phyloP scores from a whole-genome alignment of 305 asterid species.

The Fraxinus dipetala region DNA sequence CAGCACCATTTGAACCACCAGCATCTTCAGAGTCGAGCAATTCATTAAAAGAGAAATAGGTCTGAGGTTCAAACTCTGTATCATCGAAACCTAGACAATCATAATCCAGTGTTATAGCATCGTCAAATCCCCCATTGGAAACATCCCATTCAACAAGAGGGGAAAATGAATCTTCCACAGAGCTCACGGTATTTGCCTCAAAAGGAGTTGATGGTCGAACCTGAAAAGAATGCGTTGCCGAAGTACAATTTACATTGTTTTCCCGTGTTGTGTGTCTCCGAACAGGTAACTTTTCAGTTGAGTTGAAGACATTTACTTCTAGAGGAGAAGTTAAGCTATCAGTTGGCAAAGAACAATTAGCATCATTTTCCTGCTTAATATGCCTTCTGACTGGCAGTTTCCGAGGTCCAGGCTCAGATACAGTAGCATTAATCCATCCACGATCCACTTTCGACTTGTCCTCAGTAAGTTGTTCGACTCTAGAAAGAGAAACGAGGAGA shows the following conservation, averaged over 20 bases:
- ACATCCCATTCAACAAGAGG: conserved; percentile 46
- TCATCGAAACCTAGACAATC: conserved; percentile 49
- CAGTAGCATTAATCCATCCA: conserved; percentile 31
- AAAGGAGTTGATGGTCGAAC: conserved; percentile 28
- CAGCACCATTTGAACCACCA: conserved; percentile 36
- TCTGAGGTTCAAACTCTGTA: conserved; percentile 88
- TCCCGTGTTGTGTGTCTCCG: conserved; percentile 57
- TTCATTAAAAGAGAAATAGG: conserved; percentile 88
- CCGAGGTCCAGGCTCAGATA: conserved; percentile 43
- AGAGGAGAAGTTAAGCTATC: conserved; percentile 22
- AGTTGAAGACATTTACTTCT: not conserved
- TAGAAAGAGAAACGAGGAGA: conserved; percentile 33
- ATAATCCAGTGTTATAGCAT: conserved; percentile 49
- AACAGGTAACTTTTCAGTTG: conserved; percentile 51
- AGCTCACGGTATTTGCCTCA: conserved; percentile 29
- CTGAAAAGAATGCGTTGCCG: conserved; percentile 35
- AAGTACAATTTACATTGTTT: conserved; percentile 27
- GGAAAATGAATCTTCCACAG: conserved; percentile 24
- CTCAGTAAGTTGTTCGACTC: conserved; percentile 35
- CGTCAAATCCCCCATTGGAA: conserved; percentile 45
- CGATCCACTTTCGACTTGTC: conserved; percentile 27
- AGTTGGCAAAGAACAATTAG: conserved; percentile 26
- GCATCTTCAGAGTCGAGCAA: conserved; percentile 67
- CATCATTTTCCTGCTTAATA: conserved; percentile 39
- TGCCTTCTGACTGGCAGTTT: conserved; percentile 74